Conservation (phyloP, 1,139 yeast species). For the Pichia norvegensis region DNA sequence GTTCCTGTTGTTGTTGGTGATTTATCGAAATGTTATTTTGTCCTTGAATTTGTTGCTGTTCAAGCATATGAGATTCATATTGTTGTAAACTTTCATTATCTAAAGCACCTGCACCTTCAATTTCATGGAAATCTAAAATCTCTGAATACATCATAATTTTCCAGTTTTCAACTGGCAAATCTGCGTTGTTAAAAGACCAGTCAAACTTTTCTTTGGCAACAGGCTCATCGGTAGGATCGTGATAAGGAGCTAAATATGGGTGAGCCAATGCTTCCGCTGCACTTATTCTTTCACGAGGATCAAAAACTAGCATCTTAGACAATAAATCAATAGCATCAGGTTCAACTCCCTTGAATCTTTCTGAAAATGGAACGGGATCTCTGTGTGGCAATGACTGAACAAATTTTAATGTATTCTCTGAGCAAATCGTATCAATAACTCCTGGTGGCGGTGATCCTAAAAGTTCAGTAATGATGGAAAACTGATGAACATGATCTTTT, state of each 20-base stretch:
- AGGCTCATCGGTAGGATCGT: slow-evolving; percentile 97
- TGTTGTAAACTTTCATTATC: slow-evolving; percentile 19
- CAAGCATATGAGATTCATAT: slow-evolving; percentile 22
- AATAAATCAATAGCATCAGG: slow-evolving; percentile 87
- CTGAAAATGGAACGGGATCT: slow-evolving; percentile 81
- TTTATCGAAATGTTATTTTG: slow-evolving; percentile 14
- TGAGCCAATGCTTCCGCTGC: slow-evolving; percentile 88
- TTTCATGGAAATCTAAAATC: slow-evolving; percentile 88
- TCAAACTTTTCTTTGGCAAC: slow-evolving; percentile 87
- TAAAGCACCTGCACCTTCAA: slow-evolving; percentile 34
- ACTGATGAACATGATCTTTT: slow-evolving; percentile 96
- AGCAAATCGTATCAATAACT: slow-evolving; percentile 91
- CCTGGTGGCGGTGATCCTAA: slow-evolving; percentile 95
- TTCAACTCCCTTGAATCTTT: slow-evolving; percentile 79
- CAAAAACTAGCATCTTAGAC: slow-evolving; percentile 87
- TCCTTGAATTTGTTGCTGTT: slow-evolving; percentile 23
- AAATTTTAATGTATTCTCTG: slow-evolving; percentile 89
- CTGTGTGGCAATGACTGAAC: slow-evolving; percentile 90
- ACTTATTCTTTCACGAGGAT: slow-evolving; percentile 87
- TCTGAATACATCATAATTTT: slow-evolving; percentile 99
- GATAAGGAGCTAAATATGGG: slow-evolving; percentile 94
- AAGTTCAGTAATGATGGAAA: slow-evolving; percentile 90
- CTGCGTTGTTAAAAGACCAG: slow-evolving; percentile 98
- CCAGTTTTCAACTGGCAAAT: slow-evolving; percentile 96
- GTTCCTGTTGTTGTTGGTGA: slow-evolving; percentile 7